Base-by-base conservation (phyloP, 2,329 filamentous ascomycete species). In the Cylindrodendrum hubeiense region DNA sequence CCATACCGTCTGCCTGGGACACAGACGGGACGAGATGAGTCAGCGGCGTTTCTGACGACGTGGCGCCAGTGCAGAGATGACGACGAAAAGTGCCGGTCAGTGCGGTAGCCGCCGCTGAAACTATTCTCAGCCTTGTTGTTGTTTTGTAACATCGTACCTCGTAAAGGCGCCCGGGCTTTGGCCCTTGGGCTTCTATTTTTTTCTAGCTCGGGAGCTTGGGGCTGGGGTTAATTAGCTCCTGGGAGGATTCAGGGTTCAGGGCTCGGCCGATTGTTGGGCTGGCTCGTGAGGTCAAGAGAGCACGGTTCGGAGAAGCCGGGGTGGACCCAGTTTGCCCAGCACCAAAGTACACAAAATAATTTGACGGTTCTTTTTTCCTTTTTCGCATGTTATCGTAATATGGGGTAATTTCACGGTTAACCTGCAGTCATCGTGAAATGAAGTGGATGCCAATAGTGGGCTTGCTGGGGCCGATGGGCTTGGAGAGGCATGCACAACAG, bases 191-290 rank as follows among this genome's bases (percentile, higher is more conserved):
- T 60, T 53, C 57, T 34, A 60, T 47, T 34, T 47, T 46, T 28
- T 60, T 60, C 57, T 60, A 60, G 57, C 57, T 39, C 49, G 4
- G 37, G 46, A 47, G 49, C 41, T 54, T 47, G 57, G 49, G 39
- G 41, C 41, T 56, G 28, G n/a, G 39, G 26, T 17, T 30, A 41
- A 24, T 10, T n/a, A 39, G 37, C 7, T 19, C 37, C 7, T 39
- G 15, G 37, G 15, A 8, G 37, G 8, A n/a, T 26, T 41, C 49
- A 47, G 39, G 57, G 57, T 46, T 24, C 49, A 60, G 49, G 56
- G 57, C 28, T 37, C 49, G 12, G 19, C 21, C 13, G 15, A 21
- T 47, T 22, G 33, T 53, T 60, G 49, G 57, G 57, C 50, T 54
- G 57, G 51, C 9, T 13, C 26, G 33, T 49, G 46, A 33, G 41